Evolutionary conservation across 2,329 filamentous ascomycete genomes (phyloP), one percentile per base, ranked within the genome.

Genomic region (Calonectria fujianensis): DNA sequence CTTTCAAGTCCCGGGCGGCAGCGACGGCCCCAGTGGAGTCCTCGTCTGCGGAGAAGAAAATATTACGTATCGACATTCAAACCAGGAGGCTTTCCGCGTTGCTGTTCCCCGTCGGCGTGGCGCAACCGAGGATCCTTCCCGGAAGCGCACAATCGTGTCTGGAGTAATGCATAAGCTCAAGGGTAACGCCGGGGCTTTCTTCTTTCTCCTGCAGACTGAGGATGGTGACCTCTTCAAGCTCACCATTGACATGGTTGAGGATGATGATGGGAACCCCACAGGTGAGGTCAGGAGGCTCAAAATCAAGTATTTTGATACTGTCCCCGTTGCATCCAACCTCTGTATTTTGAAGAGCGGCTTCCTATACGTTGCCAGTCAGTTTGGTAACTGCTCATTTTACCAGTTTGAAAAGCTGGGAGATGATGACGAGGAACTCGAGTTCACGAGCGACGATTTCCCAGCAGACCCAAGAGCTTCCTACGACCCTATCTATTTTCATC

Each of bases 171-270:
- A 99, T 87, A 98, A 97, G 84, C 93, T 98, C 83, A 96, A 97
- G 81, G 92, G 92, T 74, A 93, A 89, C 74, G 90, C 89, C 8
- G 96, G 96, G 35, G 96, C 96, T 2, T 99, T 99, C 87, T 99
- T 99, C 88, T 98, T 98, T 84, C 91, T 99, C 3, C 87, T 99
- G 0, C 97, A 99, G 84, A 96, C 95, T 0, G 97, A 99, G 73
- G 97, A 99, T 83, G 97, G 97, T n/a, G 97, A 99, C 84, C 89
- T 99, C 9, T 98, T 99, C 90, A 98, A 98, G 84, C 91, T 98
- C 65, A 98, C 94, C 0, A 93, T 99, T 74, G 96, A 98, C 77
- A 96, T 98, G 93, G 90, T 93, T 13, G 94, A 96, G 79, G 95
- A 98, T 80, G 91, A 93, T 1, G 91, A 94, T 61, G 95, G 94